Conservation (phyloP, 306 rosid genomes). For the Dalbergia oliveri region DNA sequence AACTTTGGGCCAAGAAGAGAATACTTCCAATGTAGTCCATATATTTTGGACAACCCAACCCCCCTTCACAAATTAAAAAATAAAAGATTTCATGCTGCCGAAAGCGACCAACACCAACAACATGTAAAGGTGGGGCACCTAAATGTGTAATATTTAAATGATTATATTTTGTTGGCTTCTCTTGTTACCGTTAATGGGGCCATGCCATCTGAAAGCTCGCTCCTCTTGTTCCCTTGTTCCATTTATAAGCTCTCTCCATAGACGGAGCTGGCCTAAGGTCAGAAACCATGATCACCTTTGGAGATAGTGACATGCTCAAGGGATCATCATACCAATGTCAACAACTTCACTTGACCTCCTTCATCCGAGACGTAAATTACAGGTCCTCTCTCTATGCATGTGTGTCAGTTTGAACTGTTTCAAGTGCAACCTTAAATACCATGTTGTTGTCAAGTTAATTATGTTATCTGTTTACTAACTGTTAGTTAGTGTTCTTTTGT, state of each 20-base stretch:
- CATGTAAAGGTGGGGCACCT: neutral
- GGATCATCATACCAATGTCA: constrained; percentile 30
- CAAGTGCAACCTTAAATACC: constrained; percentile 14
- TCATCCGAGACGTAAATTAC: constrained; percentile 49
- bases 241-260: constrained; percentile 1
- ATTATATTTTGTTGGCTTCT: neutral
- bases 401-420: constrained; percentile 2
- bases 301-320: constrained; percentile 24
- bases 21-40: no score
- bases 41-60: no score
- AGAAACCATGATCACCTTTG: constrained; percentile 25
- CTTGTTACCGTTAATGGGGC: constrained; percentile 33
- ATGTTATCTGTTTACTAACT: neutral
- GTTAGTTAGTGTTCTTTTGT: neutral
- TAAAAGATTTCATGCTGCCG: neutral
- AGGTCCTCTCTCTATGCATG: constrained; percentile 31
- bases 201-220: neutral
- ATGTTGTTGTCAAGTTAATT: neutral
- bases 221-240: neutral
- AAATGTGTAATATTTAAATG: neutral
- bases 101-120: neutral
- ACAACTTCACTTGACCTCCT: constrained; percentile 47
- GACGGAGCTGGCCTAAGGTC: neutral
- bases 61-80: no score
- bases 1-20: no score